phyloP scores from a whole-genome alignment of 768 basidiomycete species.

The Termitomyces sp. region DNA sequence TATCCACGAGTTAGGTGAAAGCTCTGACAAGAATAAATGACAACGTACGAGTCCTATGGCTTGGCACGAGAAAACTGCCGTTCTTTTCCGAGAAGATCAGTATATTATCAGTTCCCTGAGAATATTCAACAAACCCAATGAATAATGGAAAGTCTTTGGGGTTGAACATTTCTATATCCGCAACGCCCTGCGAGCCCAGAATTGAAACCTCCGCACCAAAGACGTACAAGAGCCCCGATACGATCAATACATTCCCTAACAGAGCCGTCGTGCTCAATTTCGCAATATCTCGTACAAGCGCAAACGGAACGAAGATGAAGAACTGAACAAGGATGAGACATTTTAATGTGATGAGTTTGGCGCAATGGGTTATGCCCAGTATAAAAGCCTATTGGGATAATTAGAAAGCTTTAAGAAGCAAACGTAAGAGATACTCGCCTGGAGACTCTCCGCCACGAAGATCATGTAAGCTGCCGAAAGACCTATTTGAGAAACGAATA shows the following conservation, averaged over 20 bases:
- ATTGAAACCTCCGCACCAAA: slow-evolving; percentile 75
- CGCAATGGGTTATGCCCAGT: slow-evolving; percentile 72
- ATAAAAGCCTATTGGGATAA: slow-evolving; percentile 59
- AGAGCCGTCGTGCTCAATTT: slow-evolving; percentile 91
- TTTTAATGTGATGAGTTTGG: slow-evolving; percentile 55
- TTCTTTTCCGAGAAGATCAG: slow-evolving; percentile 37
- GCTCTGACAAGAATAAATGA: not conserved
- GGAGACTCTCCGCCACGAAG: slow-evolving; percentile 92
- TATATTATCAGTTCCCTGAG: not conserved
- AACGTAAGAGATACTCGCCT: slow-evolving; percentile 22
- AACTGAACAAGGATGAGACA: slow-evolving; percentile 83
- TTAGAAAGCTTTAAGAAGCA: not conserved
- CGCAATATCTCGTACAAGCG: slow-evolving; percentile 88
- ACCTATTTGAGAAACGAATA: slow-evolving; percentile 83
- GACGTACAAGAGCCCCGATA: slow-evolving; percentile 82
- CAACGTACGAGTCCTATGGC: slow-evolving; percentile 84
- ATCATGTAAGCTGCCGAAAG: slow-evolving; percentile 91
- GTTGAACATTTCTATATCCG: slow-evolving; percentile 84
- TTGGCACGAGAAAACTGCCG: slow-evolving; percentile 97
- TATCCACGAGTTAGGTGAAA: not conserved
- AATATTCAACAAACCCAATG: slow-evolving; percentile 58
- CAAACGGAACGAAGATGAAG: slow-evolving; percentile 83
- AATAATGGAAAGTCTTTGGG: slow-evolving; percentile 83
- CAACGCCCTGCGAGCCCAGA: slow-evolving; percentile 63
- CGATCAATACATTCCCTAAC: slow-evolving; percentile 90